Base-by-base conservation (phyloP, 2,329 filamentous ascomycete species). In the Chaetothyriales sp. region DNA sequence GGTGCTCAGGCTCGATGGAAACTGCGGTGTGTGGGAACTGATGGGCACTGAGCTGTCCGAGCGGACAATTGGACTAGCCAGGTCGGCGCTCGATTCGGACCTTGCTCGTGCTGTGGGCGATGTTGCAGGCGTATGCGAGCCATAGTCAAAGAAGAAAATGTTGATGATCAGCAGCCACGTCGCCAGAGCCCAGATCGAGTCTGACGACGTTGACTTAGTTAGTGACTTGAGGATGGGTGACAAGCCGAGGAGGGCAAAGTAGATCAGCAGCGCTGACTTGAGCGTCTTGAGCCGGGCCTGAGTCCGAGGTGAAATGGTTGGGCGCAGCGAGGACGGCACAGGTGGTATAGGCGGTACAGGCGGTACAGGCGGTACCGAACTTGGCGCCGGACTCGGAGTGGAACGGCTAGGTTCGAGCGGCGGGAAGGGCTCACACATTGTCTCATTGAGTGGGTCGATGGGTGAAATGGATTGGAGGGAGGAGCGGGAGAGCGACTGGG, bases 71-170 rank as follows among this genome's bases (percentile, higher is more conserved):
- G 3, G 46, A 9, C 7, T 46, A 9, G 43, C 19, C 22, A 20
- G 10, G 22, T 18, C 19, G 15, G 20, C 45, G 22, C 26, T 18
- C 19, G 45, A 47, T 18, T 18, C 18, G 8, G 47, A 43, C 10
- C 28, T 18, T 22, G 42, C 28, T 7, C 39, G 39, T 42, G 48
- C 47, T 49, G 42, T 55, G 18, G 44, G 47, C 28, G 52, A 47
- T 12, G 43, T 48, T 15, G 57, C 53, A 0, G 51, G 47, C 44
- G 57, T 59, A 5, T 57, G 50, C 49, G 85, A 84, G 9, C 86
- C 86, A 66, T 98, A 98, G 73, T 98, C 92, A 63, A 95, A 96
- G 65, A 93, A 95, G 68, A 95, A 93, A 55, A 96, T 87, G 66
- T 98, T 98, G 68, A 95, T 90, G 61, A 85, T 79, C 55, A 98